Evolutionary conservation across 768 basidiomycete genomes (phyloP).

Genomic region (Russula foetens): DNA sequence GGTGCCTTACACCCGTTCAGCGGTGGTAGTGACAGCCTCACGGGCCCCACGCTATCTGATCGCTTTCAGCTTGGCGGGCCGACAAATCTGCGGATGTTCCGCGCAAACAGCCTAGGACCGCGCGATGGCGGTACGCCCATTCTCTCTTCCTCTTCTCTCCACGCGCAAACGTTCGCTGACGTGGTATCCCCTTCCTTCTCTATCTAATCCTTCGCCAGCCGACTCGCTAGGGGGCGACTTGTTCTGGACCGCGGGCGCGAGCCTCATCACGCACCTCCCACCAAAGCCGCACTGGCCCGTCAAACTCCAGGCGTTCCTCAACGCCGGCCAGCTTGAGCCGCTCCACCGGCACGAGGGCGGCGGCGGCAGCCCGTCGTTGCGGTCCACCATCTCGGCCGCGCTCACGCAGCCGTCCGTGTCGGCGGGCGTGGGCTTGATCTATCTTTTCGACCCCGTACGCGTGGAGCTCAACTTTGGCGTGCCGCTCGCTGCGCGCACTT

Average conservation of each 20-base stretch:
- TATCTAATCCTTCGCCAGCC: constrained; percentile 43
- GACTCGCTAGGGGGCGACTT: constrained; percentile 82
- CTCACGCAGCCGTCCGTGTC: constrained; percentile 60
- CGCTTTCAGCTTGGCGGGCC: constrained; percentile 93
- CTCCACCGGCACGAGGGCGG: constrained; percentile 30
- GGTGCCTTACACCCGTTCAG: constrained; percentile 62
- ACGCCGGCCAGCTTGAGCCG: constrained; percentile 66
- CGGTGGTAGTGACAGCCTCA: neutral
- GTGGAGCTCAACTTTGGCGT: constrained; percentile 85
- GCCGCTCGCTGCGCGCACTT: constrained; percentile 60
- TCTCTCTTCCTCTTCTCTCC: neutral
- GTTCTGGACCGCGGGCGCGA: constrained; percentile 70
- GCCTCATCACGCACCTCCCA: constrained; percentile 68
- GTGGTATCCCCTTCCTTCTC: too few species aligned
- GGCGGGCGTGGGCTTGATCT: constrained; percentile 76
- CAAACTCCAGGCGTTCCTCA: constrained; percentile 72
- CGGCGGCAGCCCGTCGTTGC: neutral
- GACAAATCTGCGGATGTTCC: constrained; percentile 71
- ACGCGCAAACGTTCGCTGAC: too few species aligned
- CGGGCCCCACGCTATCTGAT: constrained; percentile 61
- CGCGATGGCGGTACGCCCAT: constrained; percentile 53
- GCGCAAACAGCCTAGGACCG: constrained; percentile 68
- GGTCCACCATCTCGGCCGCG: constrained; percentile 28
- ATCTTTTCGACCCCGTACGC: constrained; percentile 75
- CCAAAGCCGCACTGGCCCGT: constrained; percentile 74